Percentiles rank a stretch among this genome's conserved stretches.
phyloP scores from a whole-genome alignment of 345 rosid genomes.

The Boechera divaricarpa region DNA sequence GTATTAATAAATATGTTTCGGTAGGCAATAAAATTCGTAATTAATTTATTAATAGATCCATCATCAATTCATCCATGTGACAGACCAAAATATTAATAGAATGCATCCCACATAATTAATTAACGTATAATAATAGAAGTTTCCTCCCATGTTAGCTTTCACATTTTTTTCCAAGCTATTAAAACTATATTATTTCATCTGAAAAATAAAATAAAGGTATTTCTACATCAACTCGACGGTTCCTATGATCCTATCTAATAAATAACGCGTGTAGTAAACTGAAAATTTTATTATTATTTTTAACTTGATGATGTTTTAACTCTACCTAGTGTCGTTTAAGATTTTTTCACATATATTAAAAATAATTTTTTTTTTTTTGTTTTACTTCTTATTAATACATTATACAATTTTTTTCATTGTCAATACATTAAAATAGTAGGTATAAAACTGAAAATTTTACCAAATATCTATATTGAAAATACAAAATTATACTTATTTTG shows the following conservation, averaged over 20 bases:
- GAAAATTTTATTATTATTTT: too few species aligned
- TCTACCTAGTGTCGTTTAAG: too few species aligned
- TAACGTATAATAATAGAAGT: slow-evolving; percentile 15
- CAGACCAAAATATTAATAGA: slow-evolving; percentile 31
- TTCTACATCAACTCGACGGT: background rate
- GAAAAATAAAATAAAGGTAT: background rate
- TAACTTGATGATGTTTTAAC: too few species aligned
- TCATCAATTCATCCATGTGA: slow-evolving; percentile 42
- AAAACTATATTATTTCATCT: background rate
- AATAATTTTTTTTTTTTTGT: too few species aligned
- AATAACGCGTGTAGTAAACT: background rate
- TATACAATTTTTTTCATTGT: too few species aligned
- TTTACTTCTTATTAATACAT: too few species aligned
- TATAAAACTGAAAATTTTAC: too few species aligned
- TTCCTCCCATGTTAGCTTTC: slow-evolving; percentile 18
- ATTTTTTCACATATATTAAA: too few species aligned
- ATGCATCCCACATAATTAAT: slow-evolving; percentile 30
- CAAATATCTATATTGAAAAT: too few species aligned
- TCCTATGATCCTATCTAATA: background rate
- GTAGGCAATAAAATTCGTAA: slow-evolving; percentile 19
- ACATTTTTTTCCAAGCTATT: background rate
- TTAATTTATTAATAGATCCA: slow-evolving; percentile 33
- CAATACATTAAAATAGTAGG: too few species aligned
- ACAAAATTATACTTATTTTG: too few species aligned
- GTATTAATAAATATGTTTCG: slow-evolving; percentile 37